These are phyloP conservation scores for Allium cepa DNA, from an alignment of 106 monocot genomes.

Conservation along the genomic window DNA sequence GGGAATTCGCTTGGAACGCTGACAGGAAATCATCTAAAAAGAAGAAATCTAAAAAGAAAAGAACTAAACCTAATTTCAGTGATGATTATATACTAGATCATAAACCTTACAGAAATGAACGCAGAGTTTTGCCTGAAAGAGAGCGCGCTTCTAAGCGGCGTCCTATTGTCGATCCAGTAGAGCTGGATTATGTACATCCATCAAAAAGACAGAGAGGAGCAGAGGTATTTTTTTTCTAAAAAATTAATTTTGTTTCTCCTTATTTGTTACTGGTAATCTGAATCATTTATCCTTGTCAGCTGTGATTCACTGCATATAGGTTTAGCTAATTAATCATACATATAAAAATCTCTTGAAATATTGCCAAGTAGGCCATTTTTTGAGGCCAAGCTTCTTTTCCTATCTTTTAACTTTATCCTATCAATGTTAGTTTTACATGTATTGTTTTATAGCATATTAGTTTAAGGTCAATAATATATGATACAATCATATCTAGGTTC, in stretches of 20 bases:
- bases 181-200: constrained; percentile 45
- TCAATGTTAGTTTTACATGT: too few species aligned
- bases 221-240: constrained; percentile 44
- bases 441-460: too few species aligned
- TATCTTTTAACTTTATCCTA: too few species aligned
- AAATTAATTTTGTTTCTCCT: too few species aligned
- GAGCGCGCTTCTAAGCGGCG: constrained; percentile 64
- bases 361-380: too few species aligned
- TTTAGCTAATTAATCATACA: background rate
- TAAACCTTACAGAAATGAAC: constrained; percentile 57
- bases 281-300: too few species aligned
- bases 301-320: background rate
- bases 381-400: too few species aligned
- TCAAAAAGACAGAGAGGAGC: constrained; percentile 81
- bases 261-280: too few species aligned
- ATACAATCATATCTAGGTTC: too few species aligned
- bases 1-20: constrained; percentile 30
- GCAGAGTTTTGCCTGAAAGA: constrained; percentile 53
- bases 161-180: constrained; percentile 33
- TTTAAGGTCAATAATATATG: too few species aligned
- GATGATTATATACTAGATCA: constrained; percentile 69
- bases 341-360: background rate
- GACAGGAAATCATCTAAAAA: constrained; percentile 32
- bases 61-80: constrained; percentile 57
- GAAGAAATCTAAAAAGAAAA: constrained; percentile 56